Base-by-base conservation (phyloP, 164 flowering plant species). In the Warburgia ugandensis region DNA sequence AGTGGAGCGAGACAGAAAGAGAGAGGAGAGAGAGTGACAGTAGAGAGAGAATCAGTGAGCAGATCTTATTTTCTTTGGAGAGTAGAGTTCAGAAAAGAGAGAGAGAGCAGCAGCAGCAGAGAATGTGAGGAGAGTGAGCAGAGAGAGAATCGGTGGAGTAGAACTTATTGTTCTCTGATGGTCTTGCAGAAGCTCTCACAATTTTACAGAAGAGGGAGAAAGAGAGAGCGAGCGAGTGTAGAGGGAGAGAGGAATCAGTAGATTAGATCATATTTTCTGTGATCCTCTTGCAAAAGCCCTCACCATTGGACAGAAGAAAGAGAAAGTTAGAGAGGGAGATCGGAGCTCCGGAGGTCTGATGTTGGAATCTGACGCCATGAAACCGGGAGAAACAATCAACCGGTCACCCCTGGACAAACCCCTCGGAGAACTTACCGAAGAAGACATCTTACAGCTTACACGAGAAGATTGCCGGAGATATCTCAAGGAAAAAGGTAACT, bases 401-500 rank as follows among this genome's bases (percentile, higher is more conserved):
- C 75, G 66, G 58, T 84, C 94, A 10, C 65, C 72, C 4, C 84
- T 91, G 4, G 86, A 87, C 65, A 91, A 91, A 59, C 95, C 98
- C 28, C 76, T 85, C 40, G 59, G 61, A 54, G 75, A 63, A 35
- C 92, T 91, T 47, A 91, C 95, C 6, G 94, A 87, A 50, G 96
- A 87, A 17, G 98, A 91, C 76, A 83, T 91, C 68, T 79, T 96
- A 12, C 98, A 87, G 76, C 79, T 87, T 69, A 91, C 98, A 16
- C 92, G 98, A 27, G 98, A 87, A 58, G 96, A 91, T 59, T 91
- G 96, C 68, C 86, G 96, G 66, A 80, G 72, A 40, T 91, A 69
- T 61, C 98, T 91, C 80, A 81, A 77, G 66, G 78, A 79, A 16
- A 91, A 91, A 85, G 96, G 97, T 84, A n/a, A n/a, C n/a, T n/a